Base-by-base conservation (phyloP, 2,329 filamentous ascomycete species). In the Penicillium sp. region DNA sequence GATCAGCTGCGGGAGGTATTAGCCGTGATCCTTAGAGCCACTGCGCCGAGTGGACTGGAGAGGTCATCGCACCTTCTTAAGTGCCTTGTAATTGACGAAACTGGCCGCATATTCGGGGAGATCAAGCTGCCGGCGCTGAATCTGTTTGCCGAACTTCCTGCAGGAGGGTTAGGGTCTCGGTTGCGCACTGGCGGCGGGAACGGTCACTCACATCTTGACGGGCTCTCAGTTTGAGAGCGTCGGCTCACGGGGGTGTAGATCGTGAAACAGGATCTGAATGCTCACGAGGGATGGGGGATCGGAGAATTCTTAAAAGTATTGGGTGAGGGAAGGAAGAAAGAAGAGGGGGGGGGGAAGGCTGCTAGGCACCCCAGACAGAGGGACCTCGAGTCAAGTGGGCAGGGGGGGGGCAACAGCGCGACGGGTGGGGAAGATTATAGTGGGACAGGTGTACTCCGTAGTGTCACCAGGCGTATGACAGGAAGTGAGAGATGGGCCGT, bases 91-190 rank as follows among this genome's bases (percentile, higher is more conserved):
- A 79, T 99, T 97, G 69, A 98, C 93, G 75, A 99, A 99, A 78
- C 93, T 97, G 64, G 93, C 92, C 61, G 95, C 93, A 88, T 99
- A 99, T 85, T 99, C 95, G 59, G 95, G 95, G 59, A 99, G 93
- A 77, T 99, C 95, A 71, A 99, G 91, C 84, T 99, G 95, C 75
- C 93, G 89, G 83, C 96, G 96, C 82, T 98, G 95, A 67, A 99
- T 96, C 76, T 97, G 92, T 83, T 99, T 99, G 77, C 95, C 95
- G 82, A 99, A 99, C 86, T 99, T 99, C 95, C 93, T 99, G 70
- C 56, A 53, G 16, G 31, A 19, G 35, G 25, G 54, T 57, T 44
- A 57, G 50, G n/a, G 14, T 19, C 23, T 25, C 31, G 19, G 27
- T 51, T 14, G 26, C 37, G 48, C 49, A 35, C 16, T 23, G 25